Conservation (phyloP, 345 rosid genomes). For the Pistacia atlantica region DNA sequence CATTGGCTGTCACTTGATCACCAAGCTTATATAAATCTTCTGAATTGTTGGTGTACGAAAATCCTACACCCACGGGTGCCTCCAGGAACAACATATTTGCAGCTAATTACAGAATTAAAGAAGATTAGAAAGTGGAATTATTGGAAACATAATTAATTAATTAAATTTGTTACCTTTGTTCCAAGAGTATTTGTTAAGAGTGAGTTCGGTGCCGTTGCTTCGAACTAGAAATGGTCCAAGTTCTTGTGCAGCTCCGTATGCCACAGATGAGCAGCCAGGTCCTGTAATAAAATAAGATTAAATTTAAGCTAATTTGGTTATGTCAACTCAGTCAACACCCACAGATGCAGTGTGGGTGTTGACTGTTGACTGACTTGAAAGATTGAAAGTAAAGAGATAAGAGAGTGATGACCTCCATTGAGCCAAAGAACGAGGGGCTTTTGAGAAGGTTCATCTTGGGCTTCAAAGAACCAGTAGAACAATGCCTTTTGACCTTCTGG, state of each 20-base stretch:
- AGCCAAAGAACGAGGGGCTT: constrained; percentile 81
- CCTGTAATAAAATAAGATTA: constrained; percentile 33
- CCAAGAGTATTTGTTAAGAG: constrained; percentile 59
- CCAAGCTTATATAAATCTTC: constrained; percentile 51
- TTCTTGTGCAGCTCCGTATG: constrained; percentile 76
- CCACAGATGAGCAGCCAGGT: constrained; percentile 88
- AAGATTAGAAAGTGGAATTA: background rate
- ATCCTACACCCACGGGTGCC: constrained; percentile 86
- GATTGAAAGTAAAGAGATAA: too few relatives aligned
- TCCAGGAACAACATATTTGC: constrained; percentile 81
- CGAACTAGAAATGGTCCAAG: constrained; percentile 69
- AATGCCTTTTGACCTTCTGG: constrained; percentile 43
- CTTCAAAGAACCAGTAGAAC: constrained; percentile 80
- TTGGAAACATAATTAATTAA: too few relatives aligned
- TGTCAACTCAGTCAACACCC: too few relatives aligned
- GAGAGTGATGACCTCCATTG: constrained; percentile 53
- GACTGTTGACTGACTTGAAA: too few relatives aligned
- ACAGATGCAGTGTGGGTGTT: too few relatives aligned
- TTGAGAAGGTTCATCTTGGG: constrained; percentile 29
- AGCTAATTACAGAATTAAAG: constrained; percentile 27
- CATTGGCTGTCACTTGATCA: constrained; percentile 52
- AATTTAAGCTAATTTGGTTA: background rate
- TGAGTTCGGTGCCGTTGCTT: constrained; percentile 38
- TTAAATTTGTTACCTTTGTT: constrained; percentile 48
- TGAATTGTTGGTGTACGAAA: constrained; percentile 70